Conservation (phyloP, 1,284 basidiomycete species). For the Marasmius oreades region DNA sequence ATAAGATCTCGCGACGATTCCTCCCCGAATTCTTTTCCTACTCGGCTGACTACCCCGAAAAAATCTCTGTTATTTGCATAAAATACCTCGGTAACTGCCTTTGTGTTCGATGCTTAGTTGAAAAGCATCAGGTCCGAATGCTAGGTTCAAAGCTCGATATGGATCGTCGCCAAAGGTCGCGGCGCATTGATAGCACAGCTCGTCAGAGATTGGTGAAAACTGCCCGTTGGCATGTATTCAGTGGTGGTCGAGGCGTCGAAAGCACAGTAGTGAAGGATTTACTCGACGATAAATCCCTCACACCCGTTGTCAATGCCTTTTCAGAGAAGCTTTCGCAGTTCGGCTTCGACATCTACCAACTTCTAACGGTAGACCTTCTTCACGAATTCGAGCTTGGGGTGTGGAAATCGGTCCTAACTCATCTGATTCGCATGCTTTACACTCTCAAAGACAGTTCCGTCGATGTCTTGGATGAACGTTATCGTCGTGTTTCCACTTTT, state of each 20-base stretch:
- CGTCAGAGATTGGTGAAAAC: too few species aligned
- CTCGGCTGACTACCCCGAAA: slow-evolving; percentile 29
- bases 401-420: slow-evolving; percentile 22
- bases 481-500: slow-evolving; percentile 3
- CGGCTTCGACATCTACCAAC: slow-evolving; percentile 16
- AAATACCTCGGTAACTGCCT: slow-evolving; percentile 24
- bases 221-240: slow-evolving; percentile 16
- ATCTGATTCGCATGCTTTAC: slow-evolving; percentile 22
- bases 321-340: slow-evolving; percentile 2
- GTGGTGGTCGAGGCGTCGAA: slow-evolving; percentile 10
- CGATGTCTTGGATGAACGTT: slow-evolving; percentile 10
- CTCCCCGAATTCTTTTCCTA: slow-evolving; percentile 23
- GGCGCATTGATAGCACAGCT: slow-evolving; percentile 9
- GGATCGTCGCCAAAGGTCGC: neutral
- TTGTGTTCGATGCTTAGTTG: too few species aligned
- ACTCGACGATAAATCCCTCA: too few species aligned
- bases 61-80: slow-evolving; percentile 25
- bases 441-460: neutral
- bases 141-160: slow-evolving; percentile 21
- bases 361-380: neutral
- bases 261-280: slow-evolving; percentile 8
- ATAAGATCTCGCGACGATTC: slow-evolving; percentile 16
- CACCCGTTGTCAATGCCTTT: too few species aligned
- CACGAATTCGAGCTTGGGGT: too few species aligned
- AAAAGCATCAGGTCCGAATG: slow-evolving; percentile 16